These are phyloP conservation scores for Podila verticillata DNA, from an alignment of 192 early-diverging fungal species.

Conservation along the genomic window DNA sequence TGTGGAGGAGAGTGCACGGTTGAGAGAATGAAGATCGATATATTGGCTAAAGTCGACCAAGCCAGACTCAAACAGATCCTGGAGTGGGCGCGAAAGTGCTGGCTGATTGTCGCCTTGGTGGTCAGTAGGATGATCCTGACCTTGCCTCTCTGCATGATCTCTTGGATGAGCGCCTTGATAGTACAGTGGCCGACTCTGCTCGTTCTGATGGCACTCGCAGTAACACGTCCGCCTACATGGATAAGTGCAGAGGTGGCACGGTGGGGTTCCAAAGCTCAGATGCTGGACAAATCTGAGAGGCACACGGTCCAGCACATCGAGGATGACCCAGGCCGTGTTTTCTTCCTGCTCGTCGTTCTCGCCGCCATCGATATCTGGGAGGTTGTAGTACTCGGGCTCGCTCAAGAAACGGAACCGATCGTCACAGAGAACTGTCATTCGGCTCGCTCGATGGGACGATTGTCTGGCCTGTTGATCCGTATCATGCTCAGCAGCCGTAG, in stretches of 20 bases:
- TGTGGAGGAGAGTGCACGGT: neutral
- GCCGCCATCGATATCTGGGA: conserved; percentile 7
- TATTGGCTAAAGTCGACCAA: conserved; percentile 31
- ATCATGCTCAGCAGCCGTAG: too few relatives aligned
- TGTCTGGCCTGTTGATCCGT: too few relatives aligned
- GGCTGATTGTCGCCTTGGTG: neutral
- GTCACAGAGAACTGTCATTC: conserved; percentile 5
- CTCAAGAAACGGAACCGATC: conserved; percentile 15
- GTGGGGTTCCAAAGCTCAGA: conserved; percentile 23
- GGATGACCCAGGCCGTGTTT: conserved; percentile 25
- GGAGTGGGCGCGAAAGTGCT: conserved; percentile 17
- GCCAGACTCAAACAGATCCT: conserved; percentile 25
- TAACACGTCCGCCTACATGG: conserved; percentile 17
- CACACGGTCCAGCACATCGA: conserved; percentile 19
- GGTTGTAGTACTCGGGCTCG: conserved; percentile 7
- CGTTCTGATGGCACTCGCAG: conserved; percentile 37
- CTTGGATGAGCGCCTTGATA: neutral
- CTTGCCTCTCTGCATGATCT: neutral
- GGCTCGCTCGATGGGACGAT: neutral
- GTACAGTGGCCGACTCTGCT: conserved; percentile 1
- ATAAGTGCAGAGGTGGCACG: conserved; percentile 31
- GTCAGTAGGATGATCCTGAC: too few relatives aligned
- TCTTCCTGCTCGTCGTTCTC: conserved; percentile 5
- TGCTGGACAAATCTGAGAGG: conserved; percentile 19
- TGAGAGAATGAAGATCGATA: conserved; percentile 18